Percentiles rank a stretch among this genome's conserved stretches.
These are phyloP conservation scores for Penicillium mononematosum DNA, from an alignment of 495 filamentous ascomycete genomes.

Conservation along the genomic window DNA sequence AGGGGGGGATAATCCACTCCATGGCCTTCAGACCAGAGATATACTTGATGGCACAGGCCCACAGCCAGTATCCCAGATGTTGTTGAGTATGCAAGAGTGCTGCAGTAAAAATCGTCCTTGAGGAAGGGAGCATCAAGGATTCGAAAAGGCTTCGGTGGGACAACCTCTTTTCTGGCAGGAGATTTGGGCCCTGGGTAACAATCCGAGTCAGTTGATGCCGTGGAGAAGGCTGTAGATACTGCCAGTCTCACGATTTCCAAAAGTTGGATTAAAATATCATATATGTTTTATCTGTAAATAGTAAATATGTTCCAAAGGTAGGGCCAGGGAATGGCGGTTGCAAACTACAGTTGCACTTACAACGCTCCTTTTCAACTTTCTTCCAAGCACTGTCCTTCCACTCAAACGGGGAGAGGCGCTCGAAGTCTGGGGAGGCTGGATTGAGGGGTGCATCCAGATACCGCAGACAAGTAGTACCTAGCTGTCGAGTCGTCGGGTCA, in stretches of 20 bases:
- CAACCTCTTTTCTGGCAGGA: slow-evolving; percentile 23
- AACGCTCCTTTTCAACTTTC: slow-evolving; percentile 44
- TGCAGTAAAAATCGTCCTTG: slow-evolving; percentile 95
- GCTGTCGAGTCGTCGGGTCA: slow-evolving; percentile 61
- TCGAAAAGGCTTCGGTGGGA: slow-evolving; percentile 76
- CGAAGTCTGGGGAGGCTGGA: slow-evolving; percentile 35
- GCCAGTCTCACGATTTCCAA: slow-evolving; percentile 8
- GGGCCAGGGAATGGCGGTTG: neutral
- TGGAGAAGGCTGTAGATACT: neutral
- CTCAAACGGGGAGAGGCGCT: slow-evolving; percentile 35
- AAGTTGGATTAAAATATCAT: neutral
- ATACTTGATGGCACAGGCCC: slow-evolving; percentile 76
- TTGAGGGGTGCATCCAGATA: slow-evolving; percentile 21
- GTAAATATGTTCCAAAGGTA: slow-evolving; percentile 9
- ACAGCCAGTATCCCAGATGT: slow-evolving; percentile 76
- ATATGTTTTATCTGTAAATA: slow-evolving; percentile 10
- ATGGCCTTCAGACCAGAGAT: slow-evolving; percentile 80
- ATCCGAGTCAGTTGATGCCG: slow-evolving; percentile 14
- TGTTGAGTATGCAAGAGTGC: slow-evolving; percentile 79
- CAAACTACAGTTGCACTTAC: slow-evolving; percentile 40
- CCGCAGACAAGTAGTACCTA: slow-evolving; percentile 43
- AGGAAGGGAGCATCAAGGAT: slow-evolving; percentile 86
- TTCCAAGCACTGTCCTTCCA: slow-evolving; percentile 65
- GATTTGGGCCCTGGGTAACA: slow-evolving; percentile 26
- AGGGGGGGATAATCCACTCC: slow-evolving; percentile 51